Evolutionary conservation across 805 yeast genomes (phyloP), one percentile per base, ranked within the genome.

Genomic region (Jamesozyma piceae): DNA sequence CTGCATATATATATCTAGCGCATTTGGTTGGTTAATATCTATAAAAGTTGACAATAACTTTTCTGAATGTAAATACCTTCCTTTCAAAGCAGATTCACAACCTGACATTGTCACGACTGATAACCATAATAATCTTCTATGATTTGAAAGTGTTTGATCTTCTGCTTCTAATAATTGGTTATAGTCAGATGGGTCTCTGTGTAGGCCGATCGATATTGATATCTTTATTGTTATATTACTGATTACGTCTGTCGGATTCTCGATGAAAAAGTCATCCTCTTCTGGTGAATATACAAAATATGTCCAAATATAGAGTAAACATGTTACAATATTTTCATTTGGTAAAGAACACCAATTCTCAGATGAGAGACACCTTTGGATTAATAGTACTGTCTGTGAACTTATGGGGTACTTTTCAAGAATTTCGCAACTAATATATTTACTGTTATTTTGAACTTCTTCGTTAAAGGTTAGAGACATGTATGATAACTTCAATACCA

Each of bases 231-330:
- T 52, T 2, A 56, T 35, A 17, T 61, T 57, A n/a, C 51, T 44
- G 2, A 61, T 38, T 14, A 53, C 47, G 43, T 58, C 65, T 1
- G 65, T 57, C 10, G 66, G 64, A 22, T 55, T 54, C 20, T 52
- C 64, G 15, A 52, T 39, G 39, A 60, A 58, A 18, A 57, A 54
- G 44, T 63, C 65, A 26, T 60, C 60, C 43, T 57, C 58, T 36
- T 61, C 65, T 1, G 67, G 65, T 1, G 66, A 52, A 41, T 55
- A 53, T 14, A 54, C 60, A 21, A 51, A 53, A 35, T 50, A 57
- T n/a, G 62, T 43, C 67, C 67, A 62, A 21, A 60, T 45, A 33
- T 54, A 62, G 32, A 59, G 44, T 21, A 58, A 43, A 38, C 57
- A 60, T 6, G 57, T 46, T 6, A 57, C 37, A 21, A 50, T 54